Evolutionary conservation across 1,139 yeast species (phyloP).

Genomic region (Diutina catenulata): DNA sequence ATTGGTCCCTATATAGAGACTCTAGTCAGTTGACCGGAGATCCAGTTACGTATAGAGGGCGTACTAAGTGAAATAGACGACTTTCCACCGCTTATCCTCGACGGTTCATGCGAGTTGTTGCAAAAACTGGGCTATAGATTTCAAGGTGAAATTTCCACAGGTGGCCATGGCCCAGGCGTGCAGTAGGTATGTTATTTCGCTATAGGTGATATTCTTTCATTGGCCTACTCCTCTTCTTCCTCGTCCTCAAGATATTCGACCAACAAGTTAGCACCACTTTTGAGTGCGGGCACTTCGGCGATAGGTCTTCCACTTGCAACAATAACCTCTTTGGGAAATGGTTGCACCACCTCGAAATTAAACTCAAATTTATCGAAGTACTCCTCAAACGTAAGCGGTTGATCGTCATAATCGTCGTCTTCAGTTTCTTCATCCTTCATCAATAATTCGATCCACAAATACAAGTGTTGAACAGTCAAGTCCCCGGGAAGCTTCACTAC

Average conservation of each 20-base stretch:
- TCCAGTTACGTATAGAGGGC: no score
- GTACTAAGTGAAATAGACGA: no score
- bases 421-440: background rate
- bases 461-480: background rate
- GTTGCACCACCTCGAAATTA: conserved; percentile 3
- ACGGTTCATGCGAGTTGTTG: no score
- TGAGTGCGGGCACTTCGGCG: background rate
- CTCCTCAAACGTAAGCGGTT: conserved; percentile 2
- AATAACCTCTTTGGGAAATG: background rate
- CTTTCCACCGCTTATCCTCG: no score
- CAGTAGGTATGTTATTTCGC: no score
- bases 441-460: conserved; percentile 1
- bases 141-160: no score
- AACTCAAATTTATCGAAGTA: background rate
- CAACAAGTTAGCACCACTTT: conserved; percentile 3
- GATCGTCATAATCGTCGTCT: background rate
- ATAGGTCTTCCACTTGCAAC: background rate
- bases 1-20: no score
- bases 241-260: conserved; percentile 2
- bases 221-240: no score
- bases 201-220: no score
- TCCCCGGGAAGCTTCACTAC: background rate
- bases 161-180: no score
- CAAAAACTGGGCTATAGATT: no score
- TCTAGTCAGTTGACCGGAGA: no score